Evolutionary conservation across 2,329 filamentous ascomycete genomes (phyloP), one percentile per base, ranked within the genome.

Genomic region (Aspergillus brunneoviolaceus): DNA sequence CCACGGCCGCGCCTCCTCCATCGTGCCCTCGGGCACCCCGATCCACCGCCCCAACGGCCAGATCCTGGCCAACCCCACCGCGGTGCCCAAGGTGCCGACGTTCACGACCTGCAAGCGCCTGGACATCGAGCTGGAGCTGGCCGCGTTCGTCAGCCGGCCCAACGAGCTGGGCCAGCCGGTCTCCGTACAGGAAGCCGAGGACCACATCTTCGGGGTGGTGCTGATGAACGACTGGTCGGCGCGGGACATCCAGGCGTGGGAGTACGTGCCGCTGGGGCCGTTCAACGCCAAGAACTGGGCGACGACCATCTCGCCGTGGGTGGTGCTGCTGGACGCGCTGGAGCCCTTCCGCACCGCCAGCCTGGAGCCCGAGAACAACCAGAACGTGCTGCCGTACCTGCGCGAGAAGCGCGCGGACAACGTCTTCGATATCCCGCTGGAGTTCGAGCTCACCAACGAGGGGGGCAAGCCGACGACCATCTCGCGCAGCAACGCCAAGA

Each of bases 171-270:
- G 90, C 6, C 77, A 83, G 57, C 83, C 86, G 0, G 81, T 95
- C 21, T 75, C 80, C 0, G 83, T 93, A 23, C 76, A 79, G 2
- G 78, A 88, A 49, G 91, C 91, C 0, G 86, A 88, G 56, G 84
- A 90, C 19, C 82, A 87, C 68, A 82, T 96, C 29, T 95, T 95
- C 70, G 91, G 91, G 14, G 82, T 91, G 27, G 91, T 95, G 0
- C 76, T 96, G 59, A 84, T 96, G 81, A 96, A 96, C 67, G 91
- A 96, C 75, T 96, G 91, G 91, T 91, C 88, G 57, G 91, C 91
- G 4, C 81, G 91, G 63, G 91, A 95, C 67, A 88, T 95, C 53
- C 91, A 96, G 72, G 84, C 84, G 0, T 95, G 90, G 90, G 91
- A 96, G 75, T 93, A 93, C 66, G 83, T 93, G 9, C 91, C 91